phyloP scores from a whole-genome alignment of 805 yeast species.

The Saccharomycopsis sp. region DNA sequence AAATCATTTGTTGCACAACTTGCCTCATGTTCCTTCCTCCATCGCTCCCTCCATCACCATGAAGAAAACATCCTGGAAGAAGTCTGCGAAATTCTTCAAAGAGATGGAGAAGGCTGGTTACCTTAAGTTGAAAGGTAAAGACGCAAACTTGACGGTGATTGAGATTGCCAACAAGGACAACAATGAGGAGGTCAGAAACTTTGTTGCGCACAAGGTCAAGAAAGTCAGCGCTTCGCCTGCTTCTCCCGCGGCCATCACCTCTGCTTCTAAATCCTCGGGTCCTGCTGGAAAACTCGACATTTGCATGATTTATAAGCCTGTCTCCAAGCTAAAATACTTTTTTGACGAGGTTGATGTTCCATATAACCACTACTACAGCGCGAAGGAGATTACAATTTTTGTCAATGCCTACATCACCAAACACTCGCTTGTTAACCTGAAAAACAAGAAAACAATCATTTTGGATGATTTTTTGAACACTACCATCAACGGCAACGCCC shows the following conservation, averaged over 20 bases:
- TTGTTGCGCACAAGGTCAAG: constrained; percentile 52
- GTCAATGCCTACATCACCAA: constrained; percentile 48
- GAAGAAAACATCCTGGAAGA: constrained; percentile 84
- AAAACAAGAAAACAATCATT: constrained; percentile 44
- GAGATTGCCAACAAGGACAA: constrained; percentile 37
- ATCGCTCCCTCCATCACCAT: constrained; percentile 39
- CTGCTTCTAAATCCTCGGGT: constrained; percentile 22
- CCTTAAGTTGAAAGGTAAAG: constrained; percentile 71
- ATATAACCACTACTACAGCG: constrained; percentile 37
- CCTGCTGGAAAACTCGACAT: constrained; percentile 26
- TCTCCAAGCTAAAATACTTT: constrained; percentile 37
- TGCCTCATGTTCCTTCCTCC: constrained; percentile 45
- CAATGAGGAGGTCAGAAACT: constrained; percentile 43
- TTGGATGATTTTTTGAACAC: constrained; percentile 37
- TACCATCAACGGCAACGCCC: background rate
- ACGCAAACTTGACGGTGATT: constrained; percentile 62
- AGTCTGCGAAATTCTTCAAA: constrained; percentile 75
- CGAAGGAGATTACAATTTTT: constrained; percentile 44
- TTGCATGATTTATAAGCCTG: constrained; percentile 48
- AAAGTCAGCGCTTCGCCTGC: constrained; percentile 13
- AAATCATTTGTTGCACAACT: constrained; percentile 53
- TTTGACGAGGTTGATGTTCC: constrained; percentile 35
- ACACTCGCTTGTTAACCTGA: constrained; percentile 41
- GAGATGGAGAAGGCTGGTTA: constrained; percentile 73
- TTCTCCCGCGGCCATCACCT: constrained; percentile 5